Evolutionary conservation across 2,329 filamentous ascomycete genomes (phyloP).

Genomic region (Onygenales sp.): DNA sequence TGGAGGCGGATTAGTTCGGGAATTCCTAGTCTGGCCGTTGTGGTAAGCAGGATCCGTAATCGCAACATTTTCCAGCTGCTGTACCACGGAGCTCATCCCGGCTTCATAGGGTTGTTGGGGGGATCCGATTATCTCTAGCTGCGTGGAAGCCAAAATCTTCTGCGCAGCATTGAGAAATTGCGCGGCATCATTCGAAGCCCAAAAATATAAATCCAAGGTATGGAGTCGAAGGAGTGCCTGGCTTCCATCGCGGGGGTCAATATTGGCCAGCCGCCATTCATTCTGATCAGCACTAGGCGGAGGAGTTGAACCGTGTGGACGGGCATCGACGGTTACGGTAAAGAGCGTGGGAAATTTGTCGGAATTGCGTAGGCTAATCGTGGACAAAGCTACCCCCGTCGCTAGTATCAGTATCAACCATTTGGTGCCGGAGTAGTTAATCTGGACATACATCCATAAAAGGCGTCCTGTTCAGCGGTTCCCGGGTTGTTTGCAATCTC

Average conservation of each 20-base stretch:
- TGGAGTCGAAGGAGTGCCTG: constrained; percentile 46
- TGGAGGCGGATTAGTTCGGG: constrained; percentile 20
- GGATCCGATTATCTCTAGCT: constrained; percentile 42
- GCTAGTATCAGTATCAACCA: neutral
- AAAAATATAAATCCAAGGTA: constrained; percentile 55
- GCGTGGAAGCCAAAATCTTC: constrained; percentile 24
- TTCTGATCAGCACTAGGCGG: constrained; percentile 20
- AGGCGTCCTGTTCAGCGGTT: constrained; percentile 55
- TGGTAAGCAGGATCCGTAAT: constrained; percentile 44
- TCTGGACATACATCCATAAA: constrained; percentile 44
- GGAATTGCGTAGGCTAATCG: constrained; percentile 45
- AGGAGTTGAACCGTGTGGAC: constrained; percentile 18
- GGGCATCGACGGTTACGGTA: constrained; percentile 46
- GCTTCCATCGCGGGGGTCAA: constrained; percentile 43
- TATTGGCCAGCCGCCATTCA: constrained; percentile 50
- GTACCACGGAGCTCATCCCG: constrained; percentile 51
- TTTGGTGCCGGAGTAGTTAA: neutral
- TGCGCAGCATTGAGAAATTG: constrained; percentile 41
- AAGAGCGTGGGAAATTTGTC: constrained; percentile 51
- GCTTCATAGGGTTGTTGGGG: constrained; percentile 28
- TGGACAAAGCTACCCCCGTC: constrained; percentile 37
- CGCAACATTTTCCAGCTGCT: constrained; percentile 53
- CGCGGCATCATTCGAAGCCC: constrained; percentile 49
- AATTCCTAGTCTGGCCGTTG: constrained; percentile 34
- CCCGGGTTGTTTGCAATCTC: constrained; percentile 57